These are phyloP conservation scores for Pichia sp. DNA, from an alignment of 1,139 yeast genomes.

Conservation along the genomic window DNA sequence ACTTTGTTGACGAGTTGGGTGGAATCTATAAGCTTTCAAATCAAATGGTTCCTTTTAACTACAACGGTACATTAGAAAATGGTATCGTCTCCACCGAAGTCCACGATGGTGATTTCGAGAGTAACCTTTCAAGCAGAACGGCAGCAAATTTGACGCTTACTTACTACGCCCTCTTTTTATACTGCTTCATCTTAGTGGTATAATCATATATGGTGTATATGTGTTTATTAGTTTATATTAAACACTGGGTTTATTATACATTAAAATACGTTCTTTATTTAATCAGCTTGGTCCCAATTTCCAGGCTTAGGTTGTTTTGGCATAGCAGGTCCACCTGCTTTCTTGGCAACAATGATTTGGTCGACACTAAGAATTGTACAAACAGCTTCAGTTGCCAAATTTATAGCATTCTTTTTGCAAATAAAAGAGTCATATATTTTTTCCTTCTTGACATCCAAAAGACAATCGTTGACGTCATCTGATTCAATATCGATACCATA, in stretches of 20 bases:
- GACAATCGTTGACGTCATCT: constrained; percentile 54
- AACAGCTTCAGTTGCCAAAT: constrained; percentile 94
- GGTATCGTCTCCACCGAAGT: background rate
- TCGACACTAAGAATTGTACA: constrained; percentile 85
- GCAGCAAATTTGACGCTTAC: background rate
- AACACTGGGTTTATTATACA: background rate
- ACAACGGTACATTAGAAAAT: background rate
- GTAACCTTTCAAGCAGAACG: background rate
- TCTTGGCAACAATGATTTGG: constrained; percentile 89
- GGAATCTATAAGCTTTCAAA: constrained; percentile 25
- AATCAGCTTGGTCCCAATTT: constrained; percentile 96
- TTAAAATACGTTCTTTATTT: constrained; percentile 18
- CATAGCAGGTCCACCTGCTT: constrained; percentile 95
- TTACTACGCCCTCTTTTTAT: background rate
- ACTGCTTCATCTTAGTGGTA: background rate
- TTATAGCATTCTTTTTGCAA: constrained; percentile 81
- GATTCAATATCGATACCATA: constrained; percentile 74
- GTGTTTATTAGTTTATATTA: background rate
- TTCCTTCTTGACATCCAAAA: constrained; percentile 62
- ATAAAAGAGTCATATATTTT: constrained; percentile 77
- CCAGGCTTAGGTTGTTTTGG: constrained; percentile 88
- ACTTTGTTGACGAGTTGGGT: constrained; percentile 43
- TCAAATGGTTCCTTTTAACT: background rate
- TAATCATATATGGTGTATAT: background rate
- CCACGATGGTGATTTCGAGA: background rate